Base-by-base conservation (phyloP, 2,329 filamentous ascomycete species). In the Sordariomycetes sp. region DNA sequence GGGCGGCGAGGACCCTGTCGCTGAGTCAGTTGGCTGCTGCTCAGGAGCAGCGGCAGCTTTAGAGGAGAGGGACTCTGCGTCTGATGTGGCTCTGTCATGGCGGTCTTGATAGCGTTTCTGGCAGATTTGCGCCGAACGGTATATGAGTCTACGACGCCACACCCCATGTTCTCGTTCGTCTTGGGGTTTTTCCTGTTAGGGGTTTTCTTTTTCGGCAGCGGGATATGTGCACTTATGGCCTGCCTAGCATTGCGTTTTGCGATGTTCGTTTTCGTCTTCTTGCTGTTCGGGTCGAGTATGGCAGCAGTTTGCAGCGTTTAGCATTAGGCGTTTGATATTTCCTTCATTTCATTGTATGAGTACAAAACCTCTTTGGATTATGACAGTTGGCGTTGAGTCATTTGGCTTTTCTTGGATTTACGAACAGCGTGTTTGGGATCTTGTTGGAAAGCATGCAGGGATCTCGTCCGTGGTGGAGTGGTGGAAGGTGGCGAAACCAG, bases 1-100 rank as follows among this genome's bases (percentile, higher is more conserved):
- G 73, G 65, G 81, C 83, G 1, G 81, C 80, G 24, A 79, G 80
- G 61, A 85, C 82, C 51, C 74, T 89, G 64, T 87, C 80, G 32
- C 72, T 86, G 12, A 81, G 80, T 59, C 80, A 82, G 64, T 67
- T 85, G 62, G 84, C 81, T 1, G 69, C 79, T 62, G 71, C 69
- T 50, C 72, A 70, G 32, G 28, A 17, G 8, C 54, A 56, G 22
- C 42, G 34, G 34, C 15, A 22, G 20, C 15, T 56, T 13, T 56
- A 56, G 32, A 10, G 24, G 15, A 34, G 51, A n/a, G 51, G 51
- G 24, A 34, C 24, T 34, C 39, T 10, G 50, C n/a, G 28, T 32
- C 28, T 32, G 28, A 4, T 8, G 22, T 39, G n/a, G 22, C 24
- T 24, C 22, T 48, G 20, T 48, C 17, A 15, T 1, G 24, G 22